phyloP scores from a whole-genome alignment of 2,329 filamentous ascomycete species.

The Fusarium mexicanum region DNA sequence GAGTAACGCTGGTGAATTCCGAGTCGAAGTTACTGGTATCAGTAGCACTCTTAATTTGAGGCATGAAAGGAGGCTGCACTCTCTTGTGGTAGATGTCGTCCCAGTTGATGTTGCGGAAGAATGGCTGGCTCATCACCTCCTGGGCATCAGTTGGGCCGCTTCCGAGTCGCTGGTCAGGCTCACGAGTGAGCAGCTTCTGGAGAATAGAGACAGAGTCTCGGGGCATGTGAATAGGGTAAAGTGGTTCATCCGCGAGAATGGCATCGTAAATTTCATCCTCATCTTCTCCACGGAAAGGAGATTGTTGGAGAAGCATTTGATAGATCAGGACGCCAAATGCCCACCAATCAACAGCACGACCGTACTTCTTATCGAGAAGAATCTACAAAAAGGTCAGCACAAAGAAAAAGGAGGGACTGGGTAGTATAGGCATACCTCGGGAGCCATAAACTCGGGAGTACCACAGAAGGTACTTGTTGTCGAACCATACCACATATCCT shows the following conservation, averaged over 20 bases:
- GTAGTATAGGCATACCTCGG: slow-evolving; percentile 71
- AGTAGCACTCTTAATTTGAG: slow-evolving; percentile 87
- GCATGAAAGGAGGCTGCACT: slow-evolving; percentile 87
- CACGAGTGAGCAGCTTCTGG: slow-evolving; percentile 94
- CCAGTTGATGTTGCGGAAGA: slow-evolving; percentile 98
- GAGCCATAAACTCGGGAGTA: slow-evolving; percentile 99
- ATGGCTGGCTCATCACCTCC: slow-evolving; percentile 98
- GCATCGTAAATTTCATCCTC: slow-evolving; percentile 99
- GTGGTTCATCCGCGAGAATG: slow-evolving; percentile 94
- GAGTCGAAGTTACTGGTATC: slow-evolving; percentile 99
- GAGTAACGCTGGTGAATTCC: slow-evolving; percentile 98
- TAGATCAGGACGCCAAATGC: slow-evolving; percentile 99
- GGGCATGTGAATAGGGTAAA: slow-evolving; percentile 99
- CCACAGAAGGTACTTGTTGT: slow-evolving; percentile 98
- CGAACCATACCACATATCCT: slow-evolving; percentile 99
- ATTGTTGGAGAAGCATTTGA: slow-evolving; percentile 99
- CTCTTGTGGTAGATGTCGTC: slow-evolving; percentile 98
- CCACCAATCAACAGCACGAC: slow-evolving; percentile 98
- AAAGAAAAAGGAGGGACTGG: background rate
- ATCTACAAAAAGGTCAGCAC: slow-evolving; percentile 68
- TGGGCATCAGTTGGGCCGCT: slow-evolving; percentile 97
- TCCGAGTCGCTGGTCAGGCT: slow-evolving; percentile 91
- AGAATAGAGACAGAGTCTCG: slow-evolving; percentile 96
- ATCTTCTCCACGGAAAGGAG: slow-evolving; percentile 97
- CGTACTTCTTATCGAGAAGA: slow-evolving; percentile 97